Percentiles rank a stretch among this genome's conserved stretches.
Evolutionary conservation across 2,329 filamentous ascomycete genomes (phyloP).

Genomic region (Leptographium galeiforme): DNA sequence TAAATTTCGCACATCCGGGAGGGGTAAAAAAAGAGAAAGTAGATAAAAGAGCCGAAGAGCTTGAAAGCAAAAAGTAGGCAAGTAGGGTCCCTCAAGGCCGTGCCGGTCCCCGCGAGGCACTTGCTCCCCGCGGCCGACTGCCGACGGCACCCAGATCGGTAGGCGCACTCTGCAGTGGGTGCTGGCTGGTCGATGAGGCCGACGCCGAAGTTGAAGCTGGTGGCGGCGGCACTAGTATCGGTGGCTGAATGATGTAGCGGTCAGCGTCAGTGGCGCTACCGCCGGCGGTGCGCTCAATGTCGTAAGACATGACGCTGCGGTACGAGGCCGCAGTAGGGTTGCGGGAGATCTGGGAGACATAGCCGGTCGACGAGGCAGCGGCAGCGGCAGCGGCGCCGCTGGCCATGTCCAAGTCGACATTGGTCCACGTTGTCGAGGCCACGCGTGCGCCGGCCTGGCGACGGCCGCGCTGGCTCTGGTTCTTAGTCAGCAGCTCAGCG

Average conservation of each 20-base stretch:
- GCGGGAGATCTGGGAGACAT: constrained; percentile 13
- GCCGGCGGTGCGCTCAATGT: constrained; percentile 24
- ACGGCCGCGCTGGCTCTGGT: constrained; percentile 33
- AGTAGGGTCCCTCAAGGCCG: too few relatives aligned
- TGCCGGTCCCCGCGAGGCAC: neutral
- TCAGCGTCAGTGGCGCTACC: neutral
- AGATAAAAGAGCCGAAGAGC: too few relatives aligned
- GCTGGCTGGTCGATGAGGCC: neutral
- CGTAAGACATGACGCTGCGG: constrained; percentile 20
- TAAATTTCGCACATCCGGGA: too few relatives aligned
- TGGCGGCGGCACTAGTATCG: neutral
- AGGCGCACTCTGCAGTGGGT: neutral
- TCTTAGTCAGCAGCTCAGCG: constrained; percentile 15
- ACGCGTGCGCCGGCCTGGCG: constrained; percentile 32
- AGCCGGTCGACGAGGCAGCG: neutral
- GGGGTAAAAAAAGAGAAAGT: too few relatives aligned
- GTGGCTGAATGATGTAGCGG: neutral
- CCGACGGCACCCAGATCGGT: neutral
- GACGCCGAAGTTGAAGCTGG: neutral
- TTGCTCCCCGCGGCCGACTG: neutral
- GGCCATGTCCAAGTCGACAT: constrained; percentile 12
- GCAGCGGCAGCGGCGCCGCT: constrained; percentile 9
- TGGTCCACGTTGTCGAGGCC: too few relatives aligned
- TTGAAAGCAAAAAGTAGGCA: too few relatives aligned
- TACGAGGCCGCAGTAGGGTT: constrained; percentile 15